Evolutionary conservation across 2,329 filamentous ascomycete genomes (phyloP), one percentile per base, ranked within the genome.

Genomic region (Colletotrichum noveboracense): DNA sequence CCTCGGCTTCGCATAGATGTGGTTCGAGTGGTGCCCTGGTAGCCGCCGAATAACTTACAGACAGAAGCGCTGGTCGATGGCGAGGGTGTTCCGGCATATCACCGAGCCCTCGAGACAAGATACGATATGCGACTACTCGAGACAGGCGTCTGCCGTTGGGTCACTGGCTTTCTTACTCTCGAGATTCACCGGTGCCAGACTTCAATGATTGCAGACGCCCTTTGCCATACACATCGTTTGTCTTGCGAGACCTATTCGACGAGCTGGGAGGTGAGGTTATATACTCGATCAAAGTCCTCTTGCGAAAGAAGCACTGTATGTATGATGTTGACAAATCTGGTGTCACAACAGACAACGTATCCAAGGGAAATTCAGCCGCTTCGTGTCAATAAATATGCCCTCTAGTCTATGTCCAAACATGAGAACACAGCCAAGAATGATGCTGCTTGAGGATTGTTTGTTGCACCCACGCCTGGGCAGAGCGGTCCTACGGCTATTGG

Each of bases 21-120:
- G 18, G 43, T 13, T 48, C 18, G 9, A 48, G 2, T 21, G 1
- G 18, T 13, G 18, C 10, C 6, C 1, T 4, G 0, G 1, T 3
- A 48, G 43, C 10, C n/a, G 1, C n/a, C n/a, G 18, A 48, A 48
- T 48, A 21, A n/a, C 5, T 7, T 6, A 21, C 2, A 21, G 43
- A 48, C n/a, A 48, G 18, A n/a, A 2, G 5, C 2, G 5, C 38
- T 43, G 38, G 2, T 3, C 18, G 8, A 43, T 10, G 1, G 0
- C 3, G 43, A 48, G 10, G 10, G 0, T 3, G 6, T 21, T n/a
- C n/a, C 4, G 3, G 10, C 1, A 7, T 48, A 2, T 0, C 10
- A 48, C 10, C n/a, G 2, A 48, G 43, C 2, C 18, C 43, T 6
- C 43, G 3, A 6, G 43, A 1, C 6, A 18, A 10, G 43, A 2